Percentiles rank a stretch among this genome's conserved stretches.
phyloP scores from a whole-genome alignment of 805 yeast species.

The Kregervanrija pseudodelftensis region DNA sequence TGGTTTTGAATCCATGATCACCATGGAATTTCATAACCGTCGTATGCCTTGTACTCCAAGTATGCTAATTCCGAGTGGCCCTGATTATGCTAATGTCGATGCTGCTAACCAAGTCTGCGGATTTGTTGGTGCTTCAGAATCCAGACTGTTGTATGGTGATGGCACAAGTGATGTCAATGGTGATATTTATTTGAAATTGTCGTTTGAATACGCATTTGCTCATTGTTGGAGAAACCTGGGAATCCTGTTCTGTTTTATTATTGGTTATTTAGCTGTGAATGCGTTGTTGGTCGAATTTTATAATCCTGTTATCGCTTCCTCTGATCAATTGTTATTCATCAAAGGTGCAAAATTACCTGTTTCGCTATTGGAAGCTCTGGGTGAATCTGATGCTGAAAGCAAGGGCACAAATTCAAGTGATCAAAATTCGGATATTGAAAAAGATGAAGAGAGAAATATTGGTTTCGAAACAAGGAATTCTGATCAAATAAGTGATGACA shows the following conservation, averaged over 20 bases:
- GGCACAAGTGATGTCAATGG: slow-evolving; percentile 40
- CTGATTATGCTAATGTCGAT: slow-evolving; percentile 38
- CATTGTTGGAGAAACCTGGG: slow-evolving; percentile 82
- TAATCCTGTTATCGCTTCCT: slow-evolving; percentile 23
- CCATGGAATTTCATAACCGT: slow-evolving; percentile 50
- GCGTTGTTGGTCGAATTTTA: slow-evolving; percentile 24
- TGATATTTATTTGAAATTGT: slow-evolving; percentile 35
- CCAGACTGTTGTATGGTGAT: slow-evolving; percentile 18
- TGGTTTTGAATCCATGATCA: slow-evolving; percentile 46
- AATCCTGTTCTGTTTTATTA: slow-evolving; percentile 34
- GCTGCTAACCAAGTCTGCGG: slow-evolving; percentile 42
- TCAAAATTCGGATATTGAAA: too few relatives aligned
- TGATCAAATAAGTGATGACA: neutral
- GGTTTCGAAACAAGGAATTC: neutral
- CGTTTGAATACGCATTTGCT: slow-evolving; percentile 44
- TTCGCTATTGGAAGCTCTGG: slow-evolving; percentile 22
- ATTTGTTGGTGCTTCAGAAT: slow-evolving; percentile 39
- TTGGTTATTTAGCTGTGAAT: slow-evolving; percentile 31
- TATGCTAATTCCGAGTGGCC: slow-evolving; percentile 46
- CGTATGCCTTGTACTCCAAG: slow-evolving; percentile 40
- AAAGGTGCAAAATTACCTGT: slow-evolving; percentile 22
- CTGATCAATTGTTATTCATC: slow-evolving; percentile 27
- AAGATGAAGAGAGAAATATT: neutral
- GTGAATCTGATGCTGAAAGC: slow-evolving; percentile 6
- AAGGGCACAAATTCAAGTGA: too few relatives aligned